These are phyloP conservation scores for Clathrus columnatus DNA, from an alignment of 768 basidiomycete genomes.

Conservation along the genomic window DNA sequence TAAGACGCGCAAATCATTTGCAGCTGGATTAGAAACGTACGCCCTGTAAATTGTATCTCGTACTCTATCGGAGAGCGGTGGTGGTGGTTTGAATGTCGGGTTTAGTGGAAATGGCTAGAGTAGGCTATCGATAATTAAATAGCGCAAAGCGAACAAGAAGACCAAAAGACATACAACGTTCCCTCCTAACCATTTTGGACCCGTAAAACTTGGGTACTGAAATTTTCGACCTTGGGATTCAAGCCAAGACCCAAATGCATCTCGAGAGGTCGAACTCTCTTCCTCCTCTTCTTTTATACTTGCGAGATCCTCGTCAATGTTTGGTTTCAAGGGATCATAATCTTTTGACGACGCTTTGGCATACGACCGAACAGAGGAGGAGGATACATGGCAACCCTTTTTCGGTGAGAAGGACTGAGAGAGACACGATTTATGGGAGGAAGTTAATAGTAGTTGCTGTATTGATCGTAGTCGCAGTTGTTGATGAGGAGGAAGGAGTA, in stretches of 20 bases:
- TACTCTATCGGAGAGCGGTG: conserved; percentile 58
- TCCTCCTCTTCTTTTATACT: not conserved
- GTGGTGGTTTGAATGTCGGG: conserved; percentile 70
- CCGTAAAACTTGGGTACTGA: not conserved
- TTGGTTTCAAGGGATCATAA: not conserved
- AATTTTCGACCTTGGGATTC: not conserved
- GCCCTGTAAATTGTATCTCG: conserved; percentile 49
- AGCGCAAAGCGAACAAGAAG: not conserved
- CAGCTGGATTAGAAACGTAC: conserved; percentile 49
- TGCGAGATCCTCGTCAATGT: not conserved
- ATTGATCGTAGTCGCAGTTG: not conserved
- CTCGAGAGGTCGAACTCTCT: not conserved
- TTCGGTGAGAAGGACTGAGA: not conserved
- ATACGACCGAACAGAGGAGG: too few species aligned
- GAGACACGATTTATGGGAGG: not conserved
- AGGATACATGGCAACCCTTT: not conserved
- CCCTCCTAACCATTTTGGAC: conserved; percentile 7
- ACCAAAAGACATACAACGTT: conserved; percentile 1
- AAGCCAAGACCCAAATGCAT: not conserved
- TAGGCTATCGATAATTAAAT: conserved; percentile 11
- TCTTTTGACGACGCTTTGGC: too few species aligned
- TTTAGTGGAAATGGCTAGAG: conserved; percentile 80
- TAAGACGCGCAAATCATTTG: conserved; percentile 49
- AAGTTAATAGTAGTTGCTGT: too few species aligned
- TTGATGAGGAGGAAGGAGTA: not conserved